phyloP scores from a whole-genome alignment of 345 rosid genomes.

The Gossypium longicalyx region DNA sequence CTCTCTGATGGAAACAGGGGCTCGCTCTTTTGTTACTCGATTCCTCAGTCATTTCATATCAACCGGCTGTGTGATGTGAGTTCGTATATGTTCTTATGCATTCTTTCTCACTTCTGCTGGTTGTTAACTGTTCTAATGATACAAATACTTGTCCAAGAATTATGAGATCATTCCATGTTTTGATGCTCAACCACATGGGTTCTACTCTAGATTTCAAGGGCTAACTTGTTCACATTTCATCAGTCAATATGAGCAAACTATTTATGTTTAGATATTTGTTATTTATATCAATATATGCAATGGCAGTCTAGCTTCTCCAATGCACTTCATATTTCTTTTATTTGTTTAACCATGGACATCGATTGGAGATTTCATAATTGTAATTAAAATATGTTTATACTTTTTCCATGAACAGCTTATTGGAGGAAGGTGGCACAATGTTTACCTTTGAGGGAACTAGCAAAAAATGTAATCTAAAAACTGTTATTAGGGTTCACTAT shows the following conservation, averaged over 20 bases:
- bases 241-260: not conserved
- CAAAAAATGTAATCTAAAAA: slow-evolving; percentile 39
- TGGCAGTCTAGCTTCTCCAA: not conserved
- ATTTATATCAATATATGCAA: no score
- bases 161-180: not conserved
- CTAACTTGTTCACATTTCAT: not conserved
- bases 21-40: slow-evolving; percentile 64
- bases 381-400: not conserved
- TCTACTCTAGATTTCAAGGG: not conserved
- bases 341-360: no score
- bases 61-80: slow-evolving; percentile 71
- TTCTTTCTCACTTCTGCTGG: not conserved
- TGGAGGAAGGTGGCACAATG: slow-evolving; percentile 90
- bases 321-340: not conserved
- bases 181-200: not conserved
- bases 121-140: not conserved
- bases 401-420: slow-evolving; percentile 34
- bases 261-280: not conserved
- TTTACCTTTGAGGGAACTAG: slow-evolving; percentile 60
- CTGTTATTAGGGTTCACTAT: slow-evolving; percentile 59
- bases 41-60: slow-evolving; percentile 66
- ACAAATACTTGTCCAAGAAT: not conserved
- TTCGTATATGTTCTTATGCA: slow-evolving; percentile 7
- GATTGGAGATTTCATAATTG: not conserved
- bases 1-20: slow-evolving; percentile 64